phyloP scores from a whole-genome alignment of 345 rosid genomes.

The Adansonia digitata region DNA sequence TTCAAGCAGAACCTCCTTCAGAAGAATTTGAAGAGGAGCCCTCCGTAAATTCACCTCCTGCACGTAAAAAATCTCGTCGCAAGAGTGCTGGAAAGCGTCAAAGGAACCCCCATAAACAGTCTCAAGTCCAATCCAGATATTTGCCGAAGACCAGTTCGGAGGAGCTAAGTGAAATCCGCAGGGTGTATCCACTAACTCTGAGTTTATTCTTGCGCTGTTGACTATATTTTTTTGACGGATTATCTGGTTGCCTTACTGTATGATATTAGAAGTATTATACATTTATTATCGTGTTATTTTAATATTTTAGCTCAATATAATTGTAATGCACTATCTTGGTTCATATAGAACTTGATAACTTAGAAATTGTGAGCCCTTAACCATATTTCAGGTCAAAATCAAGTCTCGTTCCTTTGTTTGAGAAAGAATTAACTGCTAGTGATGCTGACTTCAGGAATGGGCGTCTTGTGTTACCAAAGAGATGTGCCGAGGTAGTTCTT shows the following conservation, averaged over 20 bases:
- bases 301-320: not conserved
- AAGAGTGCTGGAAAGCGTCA: not conserved
- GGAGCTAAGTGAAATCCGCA: conserved; percentile 12
- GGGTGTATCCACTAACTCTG: conserved; percentile 15
- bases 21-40: not conserved
- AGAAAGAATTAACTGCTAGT: conserved; percentile 39
- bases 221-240: not conserved
- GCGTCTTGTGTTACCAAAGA: conserved; percentile 47
- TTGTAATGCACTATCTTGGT: not conserved
- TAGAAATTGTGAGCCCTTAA: conserved; percentile 12
- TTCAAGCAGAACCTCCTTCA: not conserved
- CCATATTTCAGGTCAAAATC: conserved; percentile 29
- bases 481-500: conserved; percentile 38
- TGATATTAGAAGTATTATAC: no score
- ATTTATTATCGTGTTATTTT: not conserved
- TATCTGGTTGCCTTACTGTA: not conserved
- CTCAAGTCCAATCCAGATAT: not conserved
- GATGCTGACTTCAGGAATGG: conserved; percentile 43
- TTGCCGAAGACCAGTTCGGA: not conserved
- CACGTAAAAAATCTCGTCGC: not conserved
- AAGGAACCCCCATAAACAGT: not conserved
- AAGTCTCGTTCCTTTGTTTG: conserved; percentile 37
- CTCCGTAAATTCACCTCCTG: conserved; percentile 2
- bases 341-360: not conserved
- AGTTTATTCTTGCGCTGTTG: not conserved